Evolutionary conservation across 345 rosid species (phyloP).

Genomic region (Populus simonii): DNA sequence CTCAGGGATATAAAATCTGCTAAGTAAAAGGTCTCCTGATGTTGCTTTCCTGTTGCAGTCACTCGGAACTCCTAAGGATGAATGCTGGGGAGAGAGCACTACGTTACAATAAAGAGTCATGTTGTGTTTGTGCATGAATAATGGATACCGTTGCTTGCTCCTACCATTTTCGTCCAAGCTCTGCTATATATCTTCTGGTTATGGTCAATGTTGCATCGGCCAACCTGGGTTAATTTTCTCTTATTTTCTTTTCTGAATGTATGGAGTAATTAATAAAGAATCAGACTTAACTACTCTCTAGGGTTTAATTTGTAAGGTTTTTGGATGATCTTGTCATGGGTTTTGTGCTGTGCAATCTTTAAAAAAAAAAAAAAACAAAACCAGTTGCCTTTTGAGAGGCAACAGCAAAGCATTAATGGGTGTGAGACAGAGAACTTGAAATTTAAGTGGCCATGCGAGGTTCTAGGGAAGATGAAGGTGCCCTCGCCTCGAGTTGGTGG

Average conservation of each 20-base stretch:
- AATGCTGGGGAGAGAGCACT: background rate
- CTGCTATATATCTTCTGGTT: background rate
- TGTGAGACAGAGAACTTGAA: background rate
- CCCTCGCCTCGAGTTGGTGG: background rate
- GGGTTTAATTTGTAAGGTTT: conserved; percentile 15
- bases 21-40: background rate
- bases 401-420: background rate
- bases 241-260: background rate
- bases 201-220: conserved; percentile 17
- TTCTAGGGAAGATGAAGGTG: background rate
- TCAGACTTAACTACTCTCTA: background rate
- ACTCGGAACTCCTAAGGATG: background rate
- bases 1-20: background rate
- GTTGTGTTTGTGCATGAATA: conserved; percentile 10
- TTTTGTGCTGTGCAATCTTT: conserved; percentile 7
- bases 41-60: background rate
- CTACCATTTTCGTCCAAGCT: background rate
- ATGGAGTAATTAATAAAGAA: conserved; percentile 21
- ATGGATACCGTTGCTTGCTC: background rate
- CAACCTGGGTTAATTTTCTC: background rate
- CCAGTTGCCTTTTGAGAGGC: background rate
- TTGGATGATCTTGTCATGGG: conserved; percentile 18
- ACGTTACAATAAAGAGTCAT: background rate
- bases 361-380: no score
- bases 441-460: background rate